Percentiles rank a stretch among this genome's conserved stretches.
phyloP scores from a whole-genome alignment of 768 basidiomycete genomes.

The Leccinum barrowsii region DNA sequence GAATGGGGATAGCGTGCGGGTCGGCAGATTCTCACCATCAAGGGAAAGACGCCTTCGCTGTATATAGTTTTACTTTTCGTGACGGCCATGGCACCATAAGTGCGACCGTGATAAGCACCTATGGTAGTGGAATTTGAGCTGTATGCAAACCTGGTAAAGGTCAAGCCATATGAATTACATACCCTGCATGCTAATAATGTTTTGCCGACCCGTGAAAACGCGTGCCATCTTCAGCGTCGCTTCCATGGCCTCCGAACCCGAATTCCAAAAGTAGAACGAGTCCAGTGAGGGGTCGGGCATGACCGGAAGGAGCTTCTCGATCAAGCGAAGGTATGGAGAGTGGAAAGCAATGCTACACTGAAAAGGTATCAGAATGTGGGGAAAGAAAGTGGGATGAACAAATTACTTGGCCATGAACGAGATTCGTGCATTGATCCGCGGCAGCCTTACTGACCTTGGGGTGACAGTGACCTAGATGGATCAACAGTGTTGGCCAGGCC shows the following conservation, averaged over 20 bases:
- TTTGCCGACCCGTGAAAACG: constrained; percentile 71
- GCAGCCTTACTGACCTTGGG: constrained; percentile 83
- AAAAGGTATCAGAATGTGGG: constrained; percentile 1
- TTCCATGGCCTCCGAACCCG: constrained; percentile 92
- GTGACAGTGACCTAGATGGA: constrained; percentile 72
- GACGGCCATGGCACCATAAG: constrained; percentile 88
- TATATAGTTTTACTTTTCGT: constrained; percentile 95
- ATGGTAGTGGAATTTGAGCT: not conserved
- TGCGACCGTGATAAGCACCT: constrained; percentile 89
- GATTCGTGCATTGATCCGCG: constrained; percentile 79
- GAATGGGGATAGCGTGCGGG: not conserved
- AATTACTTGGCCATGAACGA: constrained; percentile 74
- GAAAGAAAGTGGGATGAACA: not conserved
- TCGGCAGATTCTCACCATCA: constrained; percentile 60
- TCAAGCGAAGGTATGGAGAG: constrained; percentile 80
- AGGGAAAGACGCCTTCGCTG: constrained; percentile 68
- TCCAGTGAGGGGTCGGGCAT: constrained; percentile 92
- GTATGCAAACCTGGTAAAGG: not conserved
- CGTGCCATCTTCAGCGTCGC: constrained; percentile 87
- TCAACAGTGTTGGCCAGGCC: not conserved
- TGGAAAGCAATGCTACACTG: constrained; percentile 90
- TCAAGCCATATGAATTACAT: constrained; percentile 1
- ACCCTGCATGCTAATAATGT: constrained; percentile 92
- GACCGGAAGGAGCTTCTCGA: constrained; percentile 77
- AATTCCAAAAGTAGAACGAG: constrained; percentile 98